These are phyloP conservation scores for Hortiboletus campestris DNA, from an alignment of 768 basidiomycete genomes.

Conservation along the genomic window DNA sequence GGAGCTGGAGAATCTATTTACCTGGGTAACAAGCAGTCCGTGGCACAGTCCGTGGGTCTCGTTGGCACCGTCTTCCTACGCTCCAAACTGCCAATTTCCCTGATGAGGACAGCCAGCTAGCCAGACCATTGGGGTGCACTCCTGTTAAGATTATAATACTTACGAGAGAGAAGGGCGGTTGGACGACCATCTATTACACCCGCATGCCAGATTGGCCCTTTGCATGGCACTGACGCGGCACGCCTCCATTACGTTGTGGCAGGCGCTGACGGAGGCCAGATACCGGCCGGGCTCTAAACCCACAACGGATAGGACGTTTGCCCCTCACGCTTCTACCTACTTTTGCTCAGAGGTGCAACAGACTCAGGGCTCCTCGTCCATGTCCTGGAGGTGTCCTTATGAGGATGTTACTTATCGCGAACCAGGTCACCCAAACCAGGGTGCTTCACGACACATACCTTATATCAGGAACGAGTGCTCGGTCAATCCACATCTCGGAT, in stretches of 20 bases:
- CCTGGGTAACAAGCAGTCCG: too few relatives aligned
- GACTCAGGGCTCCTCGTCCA: too few relatives aligned
- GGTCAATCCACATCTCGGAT: too few relatives aligned
- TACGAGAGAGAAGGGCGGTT: too few relatives aligned
- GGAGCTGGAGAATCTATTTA: background rate
- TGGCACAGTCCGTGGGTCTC: too few relatives aligned
- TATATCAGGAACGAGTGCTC: too few relatives aligned
- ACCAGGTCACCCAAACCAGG: too few relatives aligned
- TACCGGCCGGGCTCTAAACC: background rate
- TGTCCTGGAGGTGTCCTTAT: too few relatives aligned
- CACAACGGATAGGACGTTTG: too few relatives aligned
- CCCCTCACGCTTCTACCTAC: too few relatives aligned
- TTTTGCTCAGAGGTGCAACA: background rate
- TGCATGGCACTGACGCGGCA: background rate
- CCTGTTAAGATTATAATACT: background rate
- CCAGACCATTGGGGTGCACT: background rate
- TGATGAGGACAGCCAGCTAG: background rate
- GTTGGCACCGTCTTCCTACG: background rate
- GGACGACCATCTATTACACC: background rate
- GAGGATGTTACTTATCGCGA: too few relatives aligned
- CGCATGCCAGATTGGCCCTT: background rate
- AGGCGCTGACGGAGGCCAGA: background rate
- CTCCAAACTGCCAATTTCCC: background rate
- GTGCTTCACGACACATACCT: too few relatives aligned
- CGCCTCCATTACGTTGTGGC: background rate